Evolutionary conservation across 2,329 filamentous ascomycete genomes (phyloP), one percentile per base, ranked within the genome.

Genomic region (Ceratocystis eucalypticola): DNA sequence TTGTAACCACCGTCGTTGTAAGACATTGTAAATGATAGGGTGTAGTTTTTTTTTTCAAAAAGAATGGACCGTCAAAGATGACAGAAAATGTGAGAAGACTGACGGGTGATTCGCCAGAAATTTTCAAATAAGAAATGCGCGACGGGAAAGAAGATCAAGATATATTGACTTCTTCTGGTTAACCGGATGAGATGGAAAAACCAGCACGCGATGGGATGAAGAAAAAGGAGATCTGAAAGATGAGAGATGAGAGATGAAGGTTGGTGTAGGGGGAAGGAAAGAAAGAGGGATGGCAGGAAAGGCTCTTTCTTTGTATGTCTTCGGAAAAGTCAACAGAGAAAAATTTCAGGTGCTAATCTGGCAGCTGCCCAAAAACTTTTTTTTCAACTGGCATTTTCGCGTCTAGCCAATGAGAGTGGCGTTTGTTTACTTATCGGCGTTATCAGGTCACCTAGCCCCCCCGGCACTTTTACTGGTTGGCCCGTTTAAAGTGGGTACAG

Each of bases 1-100:
- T 71, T 73, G 69, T 75, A 72, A 69, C 76, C 72, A 69, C 74
- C 74, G 30, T 75, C 73, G 71, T 77, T 76, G 74, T 78, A 79
- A 72, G 79, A 81, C 79, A 81, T 66, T 3, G 8, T 53, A 25
- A n/a, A 62, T 33, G 37, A 20, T 44, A 37, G 12, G 30, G 37
- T 53, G 41, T 53, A 25, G 22, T 28, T 5, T 8, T 53, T 15
- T 17, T 37, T 3, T 30, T 41, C 37, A 41, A 63, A 55, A 68
- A 59, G 46, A 50, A 44, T 41, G 53, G 37, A 30, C 28, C 41
- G 45, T 48, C 53, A 48, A 25, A 20, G 25, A 64, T 57, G 46
- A 44, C 55, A 59, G 20, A 46, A 62, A 30, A 61, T 2, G 28
- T 25, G 44, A 10, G 46, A 30, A 37, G 1, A 17, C 22, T 25